Evolutionary conservation across 106 monocot genomes (phyloP), one percentile per base, ranked within the genome.

Genomic region (Dioscorea alata): DNA sequence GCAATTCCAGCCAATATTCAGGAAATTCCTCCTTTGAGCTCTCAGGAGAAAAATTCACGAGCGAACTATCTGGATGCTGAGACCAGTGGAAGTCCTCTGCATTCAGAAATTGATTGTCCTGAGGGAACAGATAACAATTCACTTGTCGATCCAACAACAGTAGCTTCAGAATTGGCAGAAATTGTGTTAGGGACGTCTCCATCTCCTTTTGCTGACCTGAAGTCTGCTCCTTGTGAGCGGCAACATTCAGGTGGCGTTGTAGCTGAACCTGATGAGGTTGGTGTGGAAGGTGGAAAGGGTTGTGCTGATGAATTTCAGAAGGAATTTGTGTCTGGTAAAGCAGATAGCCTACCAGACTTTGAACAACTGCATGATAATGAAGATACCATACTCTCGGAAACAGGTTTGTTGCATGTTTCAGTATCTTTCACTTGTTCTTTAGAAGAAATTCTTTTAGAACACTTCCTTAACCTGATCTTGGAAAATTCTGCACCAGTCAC

Each of bases 1-100:
- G 80, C 78, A n/a, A 79, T 75, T 50, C 74, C 74, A 63, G 81
- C 82, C 33, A 81, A 64, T 64, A 52, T 78, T 52, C 85, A 91
- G 50, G 85, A 83, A 67, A 68, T 70, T 71, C 76, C 75, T 57
- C 71, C 65, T 59, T 72, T 74, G 49, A 81, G 76, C 76, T 81
- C 68, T 4, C 81, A 63, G n/a, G 54, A 73, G 49, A 80, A 73
- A 76, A 61, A 12, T 24, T 69, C 73, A 51, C 64, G 69, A 48
- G 59, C 66, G 67, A 34, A 28, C 60, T 57, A 33, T 77, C n/a
- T 67, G 66, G 90, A 90, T 70, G 60, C 18, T 75, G 71, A 75
- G 21, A 74, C 49, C 33, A 8, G 18, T 65, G 51, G 23, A 49
- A 58, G 34, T 69, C 49, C 14, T 12, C 28, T 28, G 28, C 66